Evolutionary conservation across 768 basidiomycete species (phyloP).

Genomic region (Kwoniella europaea): DNA sequence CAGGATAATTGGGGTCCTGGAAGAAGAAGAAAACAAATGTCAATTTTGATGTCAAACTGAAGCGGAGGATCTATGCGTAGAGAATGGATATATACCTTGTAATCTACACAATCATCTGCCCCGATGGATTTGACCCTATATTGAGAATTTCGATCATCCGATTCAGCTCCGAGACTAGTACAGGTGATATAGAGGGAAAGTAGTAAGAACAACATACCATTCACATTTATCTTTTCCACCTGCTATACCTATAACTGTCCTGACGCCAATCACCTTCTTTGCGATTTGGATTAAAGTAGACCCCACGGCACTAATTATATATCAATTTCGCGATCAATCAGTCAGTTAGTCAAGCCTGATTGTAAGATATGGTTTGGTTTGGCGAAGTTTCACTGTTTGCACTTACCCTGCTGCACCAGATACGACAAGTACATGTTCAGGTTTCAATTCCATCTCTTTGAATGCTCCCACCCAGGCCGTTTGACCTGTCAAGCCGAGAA

Average conservation of each 20-base stretch:
- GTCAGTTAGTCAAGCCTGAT: no score
- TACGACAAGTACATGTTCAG: conserved; percentile 45
- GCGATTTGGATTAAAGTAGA: conserved; percentile 45
- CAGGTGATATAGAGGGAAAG: no score
- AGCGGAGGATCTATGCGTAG: not conserved
- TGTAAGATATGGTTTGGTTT: no score
- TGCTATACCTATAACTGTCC: conserved; percentile 54
- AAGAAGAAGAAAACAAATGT: no score
- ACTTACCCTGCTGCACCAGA: conserved; percentile 55
- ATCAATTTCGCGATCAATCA: no score
- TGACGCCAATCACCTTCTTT: conserved; percentile 52
- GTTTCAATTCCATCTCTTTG: conserved; percentile 42
- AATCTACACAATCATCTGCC: conserved; percentile 57
- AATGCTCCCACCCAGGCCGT: conserved; percentile 49
- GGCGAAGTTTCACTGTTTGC: not conserved
- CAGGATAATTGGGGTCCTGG: conserved; percentile 25
- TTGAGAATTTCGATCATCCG: no score
- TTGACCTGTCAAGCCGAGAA: conserved; percentile 40
- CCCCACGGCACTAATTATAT: conserved; percentile 35
- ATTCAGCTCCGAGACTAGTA: no score
- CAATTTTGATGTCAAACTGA: no score
- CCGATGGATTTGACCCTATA: conserved; percentile 52
- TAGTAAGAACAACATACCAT: conserved; percentile 31
- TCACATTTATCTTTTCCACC: conserved; percentile 54
- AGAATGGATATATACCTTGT: conserved; percentile 34